These are phyloP conservation scores for Metschnikowia orientalis DNA, from an alignment of 805 yeast species.

Conservation along the genomic window DNA sequence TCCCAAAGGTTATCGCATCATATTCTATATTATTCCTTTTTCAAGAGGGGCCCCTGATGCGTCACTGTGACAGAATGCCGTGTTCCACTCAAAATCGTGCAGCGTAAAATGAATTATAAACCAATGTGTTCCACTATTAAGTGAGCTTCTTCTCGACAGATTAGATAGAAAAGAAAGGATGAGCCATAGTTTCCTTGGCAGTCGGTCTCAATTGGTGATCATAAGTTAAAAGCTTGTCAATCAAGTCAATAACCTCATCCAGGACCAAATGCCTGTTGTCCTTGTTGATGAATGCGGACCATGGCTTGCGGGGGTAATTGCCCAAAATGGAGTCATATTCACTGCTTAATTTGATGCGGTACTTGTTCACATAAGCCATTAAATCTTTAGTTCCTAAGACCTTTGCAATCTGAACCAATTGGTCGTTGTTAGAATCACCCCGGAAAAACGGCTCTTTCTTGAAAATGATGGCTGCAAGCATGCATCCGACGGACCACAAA, in stretches of 20 bases:
- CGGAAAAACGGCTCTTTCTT: conserved; percentile 90
- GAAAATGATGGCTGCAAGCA: conserved; percentile 85
- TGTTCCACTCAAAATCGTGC: no score
- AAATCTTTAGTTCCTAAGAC: conserved; percentile 84
- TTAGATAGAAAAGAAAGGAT: conserved; percentile 37
- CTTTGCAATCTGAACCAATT: conserved; percentile 81
- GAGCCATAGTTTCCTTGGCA: conserved; percentile 83
- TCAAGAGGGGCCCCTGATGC: conserved; percentile 4
- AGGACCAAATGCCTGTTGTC: conserved; percentile 65
- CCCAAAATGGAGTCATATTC: conserved; percentile 73
- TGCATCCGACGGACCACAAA: conserved; percentile 92
- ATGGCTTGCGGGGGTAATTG: conserved; percentile 75
- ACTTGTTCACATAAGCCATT: conserved; percentile 62
- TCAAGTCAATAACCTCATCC: conserved; percentile 69
- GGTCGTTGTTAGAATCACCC: conserved; percentile 88
- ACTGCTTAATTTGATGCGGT: conserved; percentile 62
- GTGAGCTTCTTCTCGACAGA: neutral
- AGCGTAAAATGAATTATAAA: no score
- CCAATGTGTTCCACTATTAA: neutral
- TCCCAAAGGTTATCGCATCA: conserved; percentile 4
- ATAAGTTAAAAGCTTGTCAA: conserved; percentile 73
- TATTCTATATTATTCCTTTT: conserved; percentile 5
- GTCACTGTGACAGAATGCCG: conserved; percentile 1
- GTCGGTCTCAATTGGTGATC: conserved; percentile 88
- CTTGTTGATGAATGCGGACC: conserved; percentile 71